These are phyloP conservation scores for Suhomyces sp. DNA, from an alignment of 805 yeast species.

Conservation along the genomic window DNA sequence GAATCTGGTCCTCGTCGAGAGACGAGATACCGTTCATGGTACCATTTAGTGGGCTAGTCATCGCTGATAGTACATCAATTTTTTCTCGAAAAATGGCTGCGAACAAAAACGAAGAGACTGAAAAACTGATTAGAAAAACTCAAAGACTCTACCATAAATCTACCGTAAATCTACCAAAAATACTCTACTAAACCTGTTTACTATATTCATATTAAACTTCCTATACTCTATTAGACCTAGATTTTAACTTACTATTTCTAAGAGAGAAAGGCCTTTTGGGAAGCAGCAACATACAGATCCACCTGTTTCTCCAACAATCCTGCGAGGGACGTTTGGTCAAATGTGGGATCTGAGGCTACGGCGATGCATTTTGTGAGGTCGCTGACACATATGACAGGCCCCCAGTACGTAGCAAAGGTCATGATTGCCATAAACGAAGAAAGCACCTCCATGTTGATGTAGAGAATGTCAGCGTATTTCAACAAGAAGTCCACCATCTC, in stretches of 20 bases:
- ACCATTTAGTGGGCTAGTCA: constrained; percentile 6
- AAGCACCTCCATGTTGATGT: constrained; percentile 2
- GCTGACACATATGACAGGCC: constrained; percentile 2
- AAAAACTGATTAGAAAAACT: too few relatives aligned
- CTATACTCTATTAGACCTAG: too few relatives aligned
- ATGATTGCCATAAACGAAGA: not conserved
- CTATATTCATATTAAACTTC: too few relatives aligned
- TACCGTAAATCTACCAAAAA: too few relatives aligned
- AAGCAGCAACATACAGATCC: not conserved
- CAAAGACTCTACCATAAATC: too few relatives aligned
- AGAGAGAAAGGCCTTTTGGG: not conserved
- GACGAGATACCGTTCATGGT: constrained; percentile 15
- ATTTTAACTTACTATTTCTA: too few relatives aligned
- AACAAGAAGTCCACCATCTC: constrained; percentile 1
- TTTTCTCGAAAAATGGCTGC: constrained; percentile 1
- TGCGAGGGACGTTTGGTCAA: not conserved
- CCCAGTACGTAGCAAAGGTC: constrained; percentile 6
- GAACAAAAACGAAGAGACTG: not conserved
- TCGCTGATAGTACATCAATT: not conserved
- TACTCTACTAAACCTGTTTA: not conserved
- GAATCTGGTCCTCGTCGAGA: constrained; percentile 15
- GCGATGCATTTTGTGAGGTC: constrained; percentile 2
- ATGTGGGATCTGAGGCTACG: constrained; percentile 1
- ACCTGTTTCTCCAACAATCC: not conserved
- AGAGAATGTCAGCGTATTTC: constrained; percentile 1